Base-by-base conservation (phyloP, 176 grass and related monocot genomes). In the Bolboschoenus planiculmis region DNA sequence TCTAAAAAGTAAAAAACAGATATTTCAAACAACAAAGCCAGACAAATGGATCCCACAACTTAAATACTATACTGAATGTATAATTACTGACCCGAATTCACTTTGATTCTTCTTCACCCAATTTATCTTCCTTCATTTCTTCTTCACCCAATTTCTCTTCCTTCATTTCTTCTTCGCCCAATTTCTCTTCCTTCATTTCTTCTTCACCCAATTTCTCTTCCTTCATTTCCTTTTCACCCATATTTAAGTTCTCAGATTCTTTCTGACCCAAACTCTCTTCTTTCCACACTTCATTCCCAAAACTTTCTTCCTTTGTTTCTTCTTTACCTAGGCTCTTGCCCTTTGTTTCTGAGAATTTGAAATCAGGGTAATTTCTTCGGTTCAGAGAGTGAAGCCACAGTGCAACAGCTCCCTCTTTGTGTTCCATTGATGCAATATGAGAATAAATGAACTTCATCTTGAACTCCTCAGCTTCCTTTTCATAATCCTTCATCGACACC, bases 361-460 rank as follows among this genome's bases (percentile, higher is more conserved):
- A 95, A 95, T 98, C 96, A 15, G 92, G 90, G 81, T 98, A 98
- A 73, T 98, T 98, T 30, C 92, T 90, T 29, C 72, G 81, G 80
- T 95, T 98, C 43, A 98, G 70, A 13, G 96, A 95, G 58, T 98
- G 96, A 90, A 98, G 84, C 96, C 96, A 98, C 20, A 98, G 76
- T 65, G 96, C 87, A 46, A 93, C 87, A 57, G 90, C 92, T 47
- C 92, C 96, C 57, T 98, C 96, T 63, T 91, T 95, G 77, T 95
- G 92, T 54, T 98, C 96, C 96, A 98, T 95, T 2, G 78, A 83
- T 34, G 96, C 96, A 56, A 95, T 95, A 84, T 98, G 96, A 95
- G 92, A 10, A 81, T 84, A 95, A 76, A 98, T 98, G 57, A 94
- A 89, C 86, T 98, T 93, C 90, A 90, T 78, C 61, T 90, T 95